These are phyloP conservation scores for Salix arbutifolia DNA, from an alignment of 345 rosid species.

Conservation along the genomic window DNA sequence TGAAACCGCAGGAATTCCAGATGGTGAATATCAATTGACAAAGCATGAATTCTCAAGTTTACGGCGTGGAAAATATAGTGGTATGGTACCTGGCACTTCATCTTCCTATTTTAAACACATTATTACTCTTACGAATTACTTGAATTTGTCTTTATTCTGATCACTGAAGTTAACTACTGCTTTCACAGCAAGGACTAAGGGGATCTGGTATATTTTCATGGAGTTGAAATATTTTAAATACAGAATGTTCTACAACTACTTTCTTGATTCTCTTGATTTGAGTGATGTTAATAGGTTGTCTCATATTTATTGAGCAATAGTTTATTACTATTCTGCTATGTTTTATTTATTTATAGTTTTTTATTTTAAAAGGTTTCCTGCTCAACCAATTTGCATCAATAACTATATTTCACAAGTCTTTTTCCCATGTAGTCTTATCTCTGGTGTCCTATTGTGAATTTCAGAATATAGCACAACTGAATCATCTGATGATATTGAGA, in stretches of 20 bases:
- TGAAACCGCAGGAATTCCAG: conserved; percentile 65
- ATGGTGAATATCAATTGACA: conserved; percentile 54
- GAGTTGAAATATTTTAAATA: neutral
- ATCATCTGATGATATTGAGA: conserved; percentile 93
- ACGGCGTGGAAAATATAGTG: conserved; percentile 77
- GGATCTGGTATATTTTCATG: neutral
- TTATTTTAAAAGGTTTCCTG: neutral
- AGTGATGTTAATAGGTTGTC: neutral
- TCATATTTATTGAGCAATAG: neutral
- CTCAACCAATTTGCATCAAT: neutral
- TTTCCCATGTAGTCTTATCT: conserved; percentile 9
- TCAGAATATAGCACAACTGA: conserved; percentile 95
- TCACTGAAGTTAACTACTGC: neutral
- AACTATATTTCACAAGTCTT: neutral
- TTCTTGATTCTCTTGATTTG: neutral
- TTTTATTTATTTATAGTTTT: neutral
- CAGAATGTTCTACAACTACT: neutral
- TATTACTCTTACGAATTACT: neutral
- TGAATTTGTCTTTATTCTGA: neutral
- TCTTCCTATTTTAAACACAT: neutral
- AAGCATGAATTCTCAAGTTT: conserved; percentile 69
- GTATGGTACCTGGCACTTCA: conserved; percentile 37
- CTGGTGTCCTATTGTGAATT: conserved; percentile 28
- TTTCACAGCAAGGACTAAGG: neutral
- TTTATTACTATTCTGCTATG: neutral